Percentiles rank a stretch among this genome's conserved stretches.
Conservation (phyloP, 75 land plant genomes). For the Larix kaempferi region DNA sequence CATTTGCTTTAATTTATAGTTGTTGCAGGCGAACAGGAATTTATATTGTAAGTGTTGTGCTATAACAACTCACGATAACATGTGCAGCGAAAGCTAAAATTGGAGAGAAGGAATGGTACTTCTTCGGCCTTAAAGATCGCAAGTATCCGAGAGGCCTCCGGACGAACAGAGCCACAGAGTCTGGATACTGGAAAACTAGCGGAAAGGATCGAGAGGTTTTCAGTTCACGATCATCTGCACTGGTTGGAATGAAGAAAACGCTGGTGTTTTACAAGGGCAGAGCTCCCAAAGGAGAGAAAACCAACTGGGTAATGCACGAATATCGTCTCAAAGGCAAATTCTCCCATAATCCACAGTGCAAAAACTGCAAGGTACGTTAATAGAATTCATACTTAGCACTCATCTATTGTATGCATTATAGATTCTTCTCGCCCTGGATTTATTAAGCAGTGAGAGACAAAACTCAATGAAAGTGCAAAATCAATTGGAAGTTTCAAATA, state of each 20-base stretch:
- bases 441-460: too few relatives aligned
- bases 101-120: conserved; percentile 43
- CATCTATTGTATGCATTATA: too few relatives aligned
- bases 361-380: conserved; percentile 18
- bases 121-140: conserved; percentile 27
- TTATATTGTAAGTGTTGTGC: too few relatives aligned
- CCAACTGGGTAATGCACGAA: conserved; percentile 50
- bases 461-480: too few relatives aligned
- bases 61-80: too few relatives aligned
- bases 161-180: conserved; percentile 36
- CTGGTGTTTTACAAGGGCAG: conserved; percentile 45
- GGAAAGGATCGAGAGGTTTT: conserved; percentile 38
- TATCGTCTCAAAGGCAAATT: conserved; percentile 24
- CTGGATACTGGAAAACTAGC: conserved; percentile 40
- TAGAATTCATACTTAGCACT: too few relatives aligned
- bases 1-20: background rate
- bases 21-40: background rate
- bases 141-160: conserved; percentile 39
- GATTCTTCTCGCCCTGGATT: too few relatives aligned
- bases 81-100: conserved; percentile 27
- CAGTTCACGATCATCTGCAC: conserved; percentile 5
- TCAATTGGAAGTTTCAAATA: too few relatives aligned
- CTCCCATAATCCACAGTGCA: background rate
- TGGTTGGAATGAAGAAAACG: conserved; percentile 39
- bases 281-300: conserved; percentile 45